Base-by-base conservation (phyloP, 2,329 filamentous ascomycete genomes). In the Onygenales sp. region DNA sequence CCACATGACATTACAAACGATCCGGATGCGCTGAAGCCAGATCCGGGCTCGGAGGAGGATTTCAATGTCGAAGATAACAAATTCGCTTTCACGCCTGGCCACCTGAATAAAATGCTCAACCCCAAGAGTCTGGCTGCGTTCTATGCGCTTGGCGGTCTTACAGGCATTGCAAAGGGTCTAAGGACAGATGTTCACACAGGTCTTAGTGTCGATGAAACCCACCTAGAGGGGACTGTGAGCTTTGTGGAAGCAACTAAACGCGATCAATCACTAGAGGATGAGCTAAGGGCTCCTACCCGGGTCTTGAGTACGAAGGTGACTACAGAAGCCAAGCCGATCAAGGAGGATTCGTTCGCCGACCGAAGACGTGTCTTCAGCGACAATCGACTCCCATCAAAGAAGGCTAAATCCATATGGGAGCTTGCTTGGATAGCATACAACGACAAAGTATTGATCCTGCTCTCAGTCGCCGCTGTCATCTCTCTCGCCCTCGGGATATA, bases 351-450 rank as follows among this genome's bases (percentile, higher is more conserved):
- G 8, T 85, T 79, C 58, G 62, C 64, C 17, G 87, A 90, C 61
- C 82, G 87, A 21, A 85, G 80, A 63, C 81, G 85, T 38, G 75
- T 90, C 7, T 91, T 82, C 64, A 82, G 81, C 51, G 79, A 82
- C 57, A 90, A 90, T 60, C 73, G 75, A 33, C 70, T 87, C n/a
- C 84, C 84, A 0, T 82, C 81, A 59, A 81, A 81, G 61, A 86
- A 86, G 62, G 75, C 83, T 27, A 89, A 89, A 65, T 83, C 75
- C 41, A 82, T 90, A 50, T 74, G 85, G 56, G 76, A 84, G 62
- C 71, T 90, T 13, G 83, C 83, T 57, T 91, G 87, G 87, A 85
- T 89, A 62, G 86, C 86, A 1, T 89, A 88, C 70, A 89, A 90
- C 64, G 87, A 91, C 69, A 91, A 90, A 62, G 82, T 91, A 9